Evolutionary conservation across 345 rosid species (phyloP), one percentile per base, ranked within the genome.

Genomic region (Eutrema yunnanense): DNA sequence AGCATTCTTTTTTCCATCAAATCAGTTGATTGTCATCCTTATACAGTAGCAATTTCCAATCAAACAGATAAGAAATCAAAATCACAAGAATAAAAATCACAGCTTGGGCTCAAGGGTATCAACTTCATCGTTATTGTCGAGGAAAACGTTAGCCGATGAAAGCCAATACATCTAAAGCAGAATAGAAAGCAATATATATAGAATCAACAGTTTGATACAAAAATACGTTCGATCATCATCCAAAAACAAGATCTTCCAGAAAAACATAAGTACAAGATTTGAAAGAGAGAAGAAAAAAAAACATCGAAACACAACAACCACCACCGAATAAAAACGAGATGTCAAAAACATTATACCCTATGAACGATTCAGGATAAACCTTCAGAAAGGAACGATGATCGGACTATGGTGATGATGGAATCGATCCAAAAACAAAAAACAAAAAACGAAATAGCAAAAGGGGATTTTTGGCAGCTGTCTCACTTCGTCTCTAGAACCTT

Each of bases 331-430:
- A 26, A 62, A 55, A 48, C 4, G 19, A 51, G 38, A 70, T 47
- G 38, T 52, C 9, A 55, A 76, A 67, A 65, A 50, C 49, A 61
- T 30, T 6, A 6, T 64, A 84, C 89, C 78, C 73, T 74, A 85
- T 79, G 85, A 87, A 85, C 80, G 92, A 86, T 81, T 86, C 79
- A 78, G 68, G 62, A 60, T 46, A 58, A 44, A 30, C 33, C 63
- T 61, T 69, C 14, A 52, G 30, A 68, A 64, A 78, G 50, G 12
- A 56, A 62, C n/a, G 77, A 81, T 58, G 92, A 87, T 87, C 86
- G 84, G 73, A 79, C 26, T 40, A 41, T 10, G 66, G 30, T 3
- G 49, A 65, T 3, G 36, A 33, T 19, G 44, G 59, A 72, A 75
- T 60, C 82, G 82, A 69, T 81, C 75, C 46, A 46, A 38, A 37